These are phyloP conservation scores for Crepidotus variabilis DNA, from an alignment of 768 basidiomycete genomes.

Conservation along the genomic window DNA sequence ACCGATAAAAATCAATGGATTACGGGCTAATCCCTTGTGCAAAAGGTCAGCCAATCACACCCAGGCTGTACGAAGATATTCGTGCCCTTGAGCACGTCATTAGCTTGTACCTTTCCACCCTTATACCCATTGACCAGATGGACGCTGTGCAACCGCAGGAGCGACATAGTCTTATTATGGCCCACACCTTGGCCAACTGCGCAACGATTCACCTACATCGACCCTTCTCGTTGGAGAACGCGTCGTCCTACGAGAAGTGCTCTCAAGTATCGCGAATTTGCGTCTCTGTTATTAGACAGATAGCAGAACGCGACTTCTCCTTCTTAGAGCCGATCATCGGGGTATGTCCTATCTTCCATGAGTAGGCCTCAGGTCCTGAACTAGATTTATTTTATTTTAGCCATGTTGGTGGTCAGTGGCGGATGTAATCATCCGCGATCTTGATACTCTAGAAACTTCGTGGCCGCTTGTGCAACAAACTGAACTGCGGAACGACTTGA, in stretches of 20 bases:
- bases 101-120: constrained; percentile 55
- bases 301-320: constrained; percentile 60
- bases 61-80: constrained; percentile 51
- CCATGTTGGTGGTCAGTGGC: constrained; percentile 71
- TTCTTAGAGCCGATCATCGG: constrained; percentile 79
- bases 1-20: not conserved
- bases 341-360: constrained; percentile 35
- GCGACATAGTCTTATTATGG: constrained; percentile 53
- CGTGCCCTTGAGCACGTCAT: constrained; percentile 62
- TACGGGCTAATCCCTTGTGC: constrained; percentile 6
- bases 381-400: constrained; percentile 28
- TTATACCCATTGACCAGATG: constrained; percentile 64
- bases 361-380: not conserved
- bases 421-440: constrained; percentile 63
- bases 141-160: constrained; percentile 52
- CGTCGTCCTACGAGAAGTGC: constrained; percentile 62
- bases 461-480: constrained; percentile 58
- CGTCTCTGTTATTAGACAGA: constrained; percentile 56
- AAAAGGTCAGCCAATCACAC: constrained; percentile 43
- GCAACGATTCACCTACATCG: constrained; percentile 66
- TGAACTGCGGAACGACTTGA: constrained; percentile 61
- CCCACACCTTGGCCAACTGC: constrained; percentile 64
- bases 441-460: constrained; percentile 57
- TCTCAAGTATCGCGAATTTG: constrained; percentile 59
- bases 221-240: constrained; percentile 56